Conservation (phyloP, 2,329 filamentous ascomycete genomes). For the Alternaria sp. region DNA sequence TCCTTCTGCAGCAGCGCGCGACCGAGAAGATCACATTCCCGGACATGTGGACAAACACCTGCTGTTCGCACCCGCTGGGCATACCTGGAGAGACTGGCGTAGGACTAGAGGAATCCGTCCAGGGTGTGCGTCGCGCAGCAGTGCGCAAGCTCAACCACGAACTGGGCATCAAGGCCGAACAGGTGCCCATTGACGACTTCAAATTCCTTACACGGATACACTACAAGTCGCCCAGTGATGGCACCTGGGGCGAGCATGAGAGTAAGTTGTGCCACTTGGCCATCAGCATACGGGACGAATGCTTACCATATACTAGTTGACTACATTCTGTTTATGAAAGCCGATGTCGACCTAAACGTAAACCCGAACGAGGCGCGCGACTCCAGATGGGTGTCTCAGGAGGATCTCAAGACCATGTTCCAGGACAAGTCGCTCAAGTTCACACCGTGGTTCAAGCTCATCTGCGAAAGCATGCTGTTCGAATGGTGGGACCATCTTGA, state of each 20-base stretch:
- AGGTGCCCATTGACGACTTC: constrained; percentile 91
- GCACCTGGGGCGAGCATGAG: constrained; percentile 99
- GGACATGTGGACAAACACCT: constrained; percentile 99
- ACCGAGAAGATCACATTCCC: constrained; percentile 98
- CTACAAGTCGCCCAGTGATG: constrained; percentile 95
- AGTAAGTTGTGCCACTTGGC: constrained; percentile 62
- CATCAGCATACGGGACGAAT: neutral
- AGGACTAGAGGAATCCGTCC: constrained; percentile 77
- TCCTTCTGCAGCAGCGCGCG: constrained; percentile 94
- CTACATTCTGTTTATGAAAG: constrained; percentile 95
- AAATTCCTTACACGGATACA: constrained; percentile 95
- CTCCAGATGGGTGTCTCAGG: constrained; percentile 80
- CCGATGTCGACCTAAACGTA: constrained; percentile 80
- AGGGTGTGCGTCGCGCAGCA: constrained; percentile 88
- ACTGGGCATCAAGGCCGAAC: constrained; percentile 84
- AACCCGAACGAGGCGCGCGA: constrained; percentile 91
- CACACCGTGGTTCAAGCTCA: constrained; percentile 99
- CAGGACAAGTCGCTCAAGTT: constrained; percentile 80
- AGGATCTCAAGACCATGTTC: constrained; percentile 86
- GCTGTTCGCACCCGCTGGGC: constrained; percentile 95
- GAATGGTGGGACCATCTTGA: constrained; percentile 95
- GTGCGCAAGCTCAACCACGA: constrained; percentile 94
- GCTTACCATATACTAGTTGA: constrained; percentile 68
- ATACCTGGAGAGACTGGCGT: constrained; percentile 90
- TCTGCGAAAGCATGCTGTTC: constrained; percentile 96